A percentile compares a stretch with the other conserved stretches of the same genome.
These are phyloP conservation scores for Leccinum broughii DNA, from an alignment of 768 basidiomycete species.

Conservation along the genomic window DNA sequence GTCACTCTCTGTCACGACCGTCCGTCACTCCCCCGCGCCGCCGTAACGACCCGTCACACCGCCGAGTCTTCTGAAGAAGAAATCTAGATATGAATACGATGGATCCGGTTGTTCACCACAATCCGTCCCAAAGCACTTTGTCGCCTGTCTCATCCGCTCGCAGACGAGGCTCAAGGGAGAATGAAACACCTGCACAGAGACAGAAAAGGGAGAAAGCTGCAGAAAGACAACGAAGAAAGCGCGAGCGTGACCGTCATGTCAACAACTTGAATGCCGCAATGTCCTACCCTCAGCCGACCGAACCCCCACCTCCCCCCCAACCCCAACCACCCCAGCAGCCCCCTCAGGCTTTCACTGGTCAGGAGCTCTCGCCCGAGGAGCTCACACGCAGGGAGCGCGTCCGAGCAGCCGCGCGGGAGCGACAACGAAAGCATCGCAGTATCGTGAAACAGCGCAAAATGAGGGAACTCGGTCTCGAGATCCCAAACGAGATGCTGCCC, in stretches of 20 bases:
- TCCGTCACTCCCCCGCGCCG: constrained; percentile 36
- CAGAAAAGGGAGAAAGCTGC: constrained; percentile 86
- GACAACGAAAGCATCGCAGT: constrained; percentile 80
- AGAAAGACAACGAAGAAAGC: constrained; percentile 80
- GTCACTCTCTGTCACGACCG: constrained; percentile 36
- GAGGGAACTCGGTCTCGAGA: constrained; percentile 79
- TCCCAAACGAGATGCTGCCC: constrained; percentile 70
- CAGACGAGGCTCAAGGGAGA: constrained; percentile 61
- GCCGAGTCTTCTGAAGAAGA: constrained; percentile 17
- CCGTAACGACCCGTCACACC: constrained; percentile 37
- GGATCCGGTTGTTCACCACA: constrained; percentile 36
- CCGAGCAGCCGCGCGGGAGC: constrained; percentile 73
- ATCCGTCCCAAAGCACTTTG: constrained; percentile 33
- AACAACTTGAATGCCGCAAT: constrained; percentile 43
- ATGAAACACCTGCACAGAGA: constrained; percentile 72
- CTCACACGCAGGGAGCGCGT: constrained; percentile 66
- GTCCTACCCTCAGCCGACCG: constrained; percentile 37
- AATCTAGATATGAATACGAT: constrained; percentile 31
- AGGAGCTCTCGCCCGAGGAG: constrained; percentile 62
- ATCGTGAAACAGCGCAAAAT: constrained; percentile 79
- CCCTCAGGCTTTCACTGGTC: constrained; percentile 28
- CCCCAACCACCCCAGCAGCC: constrained; percentile 32
- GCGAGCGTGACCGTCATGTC: constrained; percentile 63
- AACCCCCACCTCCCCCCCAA: constrained; percentile 35
- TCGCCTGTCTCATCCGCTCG: constrained; percentile 37